A percentile compares a stretch with the other conserved stretches of the same genome.
These are phyloP conservation scores for Trametes pubescens DNA, from an alignment of 1,284 basidiomycete genomes.

Conservation along the genomic window DNA sequence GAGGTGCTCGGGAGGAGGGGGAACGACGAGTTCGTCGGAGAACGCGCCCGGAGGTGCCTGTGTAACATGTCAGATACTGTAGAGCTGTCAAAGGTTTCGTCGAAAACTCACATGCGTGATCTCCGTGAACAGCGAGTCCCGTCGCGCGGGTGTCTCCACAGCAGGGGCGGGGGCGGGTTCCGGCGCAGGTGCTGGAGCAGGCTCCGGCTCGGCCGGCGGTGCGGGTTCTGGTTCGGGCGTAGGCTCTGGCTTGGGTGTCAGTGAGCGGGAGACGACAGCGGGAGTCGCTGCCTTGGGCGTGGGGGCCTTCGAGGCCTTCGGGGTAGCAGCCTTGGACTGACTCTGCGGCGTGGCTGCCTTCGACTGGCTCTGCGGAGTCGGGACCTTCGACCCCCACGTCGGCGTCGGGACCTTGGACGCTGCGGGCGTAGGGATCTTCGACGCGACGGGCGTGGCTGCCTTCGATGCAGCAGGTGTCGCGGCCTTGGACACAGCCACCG, in stretches of 20 bases:
- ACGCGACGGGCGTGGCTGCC: conserved; percentile 30
- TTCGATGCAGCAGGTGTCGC: conserved; percentile 32
- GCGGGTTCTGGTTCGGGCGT: conserved; percentile 15
- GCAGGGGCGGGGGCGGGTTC: conserved; percentile 6
- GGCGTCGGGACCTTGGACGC: conserved; percentile 36
- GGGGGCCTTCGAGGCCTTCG: conserved; percentile 22
- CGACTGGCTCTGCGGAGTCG: conserved; percentile 35
- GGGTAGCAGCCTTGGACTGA: conserved; percentile 35
- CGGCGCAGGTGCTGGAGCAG: conserved; percentile 2
- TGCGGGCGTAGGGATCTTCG: conserved; percentile 32
- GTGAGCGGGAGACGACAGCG: conserved; percentile 23
- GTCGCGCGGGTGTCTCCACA: not conserved
- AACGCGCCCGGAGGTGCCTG: conserved; percentile 13
- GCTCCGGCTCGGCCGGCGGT: conserved; percentile 12
- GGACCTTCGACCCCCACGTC: conserved; percentile 34
- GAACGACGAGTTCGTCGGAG: conserved; percentile 19
- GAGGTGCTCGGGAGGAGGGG: conserved; percentile 22
- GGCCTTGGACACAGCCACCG: conserved; percentile 32
- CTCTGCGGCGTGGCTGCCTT: conserved; percentile 35
- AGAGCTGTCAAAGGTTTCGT: not conserved
- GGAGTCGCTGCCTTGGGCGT: conserved; percentile 31
- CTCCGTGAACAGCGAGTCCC: conserved; percentile 17
- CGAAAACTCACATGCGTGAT: conserved; percentile 23
- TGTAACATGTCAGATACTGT: not conserved
- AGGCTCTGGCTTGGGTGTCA: conserved; percentile 23